These are phyloP conservation scores for Balansia obtecta DNA, from an alignment of 2,329 filamentous ascomycete genomes.

Conservation along the genomic window DNA sequence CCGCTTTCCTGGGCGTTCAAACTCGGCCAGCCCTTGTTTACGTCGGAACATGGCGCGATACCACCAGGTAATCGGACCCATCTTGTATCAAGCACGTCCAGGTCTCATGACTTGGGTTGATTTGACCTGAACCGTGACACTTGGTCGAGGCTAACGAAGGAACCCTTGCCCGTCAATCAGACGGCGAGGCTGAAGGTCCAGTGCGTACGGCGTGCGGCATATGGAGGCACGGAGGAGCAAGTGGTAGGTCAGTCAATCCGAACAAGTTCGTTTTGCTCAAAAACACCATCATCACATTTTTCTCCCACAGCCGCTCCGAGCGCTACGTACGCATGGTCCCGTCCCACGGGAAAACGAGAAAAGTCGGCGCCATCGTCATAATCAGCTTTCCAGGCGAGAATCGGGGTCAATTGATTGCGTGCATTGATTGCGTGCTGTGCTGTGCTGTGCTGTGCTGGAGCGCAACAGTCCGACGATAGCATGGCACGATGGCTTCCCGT, in stretches of 20 bases:
- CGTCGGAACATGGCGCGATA: constrained; percentile 4
- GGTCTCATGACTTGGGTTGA: constrained; percentile 1
- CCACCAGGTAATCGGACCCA: constrained; percentile 3
- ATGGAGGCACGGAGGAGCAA: neutral
- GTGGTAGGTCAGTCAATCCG: too few species aligned
- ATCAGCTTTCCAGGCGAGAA: neutral
- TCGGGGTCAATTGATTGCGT: too few species aligned
- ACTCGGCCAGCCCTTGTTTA: constrained; percentile 1
- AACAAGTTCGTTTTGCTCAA: too few species aligned
- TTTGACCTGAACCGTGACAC: constrained; percentile 3
- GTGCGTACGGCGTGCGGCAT: neutral
- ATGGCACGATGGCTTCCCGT: neutral
- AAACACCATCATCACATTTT: neutral
- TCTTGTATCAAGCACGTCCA: constrained; percentile 2
- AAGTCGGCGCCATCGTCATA: constrained; percentile 6
- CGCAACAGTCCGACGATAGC: neutral
- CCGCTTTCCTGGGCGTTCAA: constrained; percentile 3
- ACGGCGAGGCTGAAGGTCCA: constrained; percentile 1
- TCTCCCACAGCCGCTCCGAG: neutral
- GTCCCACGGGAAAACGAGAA: neutral
- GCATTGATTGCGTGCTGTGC: too few species aligned
- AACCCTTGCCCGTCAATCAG: constrained; percentile 13
- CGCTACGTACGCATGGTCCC: neutral
- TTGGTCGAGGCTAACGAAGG: constrained; percentile 1
- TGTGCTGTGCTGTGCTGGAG: too few species aligned